phyloP scores from a whole-genome alignment of 805 yeast species.

The Candida gorgasii region DNA sequence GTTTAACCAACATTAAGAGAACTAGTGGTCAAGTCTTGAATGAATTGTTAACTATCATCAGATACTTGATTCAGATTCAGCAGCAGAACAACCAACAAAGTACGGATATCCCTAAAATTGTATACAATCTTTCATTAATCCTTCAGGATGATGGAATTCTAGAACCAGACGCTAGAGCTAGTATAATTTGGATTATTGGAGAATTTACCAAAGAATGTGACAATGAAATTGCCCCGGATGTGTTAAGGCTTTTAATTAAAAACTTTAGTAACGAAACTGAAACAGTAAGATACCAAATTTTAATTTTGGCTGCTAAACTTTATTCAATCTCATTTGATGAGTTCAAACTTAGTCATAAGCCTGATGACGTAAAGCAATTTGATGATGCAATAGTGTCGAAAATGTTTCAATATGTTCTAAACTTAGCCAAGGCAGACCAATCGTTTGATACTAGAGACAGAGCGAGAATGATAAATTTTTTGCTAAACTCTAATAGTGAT shows the following conservation, averaged over 20 bases:
- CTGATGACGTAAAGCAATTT: conserved; percentile 34
- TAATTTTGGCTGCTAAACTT: conserved; percentile 74
- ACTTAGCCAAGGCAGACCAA: conserved; percentile 70
- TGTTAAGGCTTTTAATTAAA: conserved; percentile 58
- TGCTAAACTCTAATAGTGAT: conserved; percentile 47
- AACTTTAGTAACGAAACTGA: conserved; percentile 55
- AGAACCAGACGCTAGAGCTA: conserved; percentile 65
- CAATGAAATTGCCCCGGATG: conserved; percentile 66
- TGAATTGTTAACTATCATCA: conserved; percentile 70
- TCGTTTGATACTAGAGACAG: conserved; percentile 80
- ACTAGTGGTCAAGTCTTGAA: conserved; percentile 44
- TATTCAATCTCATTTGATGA: conserved; percentile 55
- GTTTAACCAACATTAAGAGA: conserved; percentile 48
- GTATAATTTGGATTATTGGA: conserved; percentile 89
- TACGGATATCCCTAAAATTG: conserved; percentile 51
- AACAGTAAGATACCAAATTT: conserved; percentile 65
- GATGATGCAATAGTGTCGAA: conserved; percentile 29
- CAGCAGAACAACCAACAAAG: conserved; percentile 23
- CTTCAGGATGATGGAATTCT: conserved; percentile 25
- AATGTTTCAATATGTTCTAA: conserved; percentile 62
- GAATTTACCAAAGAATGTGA: conserved; percentile 55
- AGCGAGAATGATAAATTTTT: conserved; percentile 68
- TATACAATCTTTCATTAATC: conserved; percentile 47
- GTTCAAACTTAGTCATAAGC: conserved; percentile 23
- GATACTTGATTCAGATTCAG: conserved; percentile 66